phyloP scores from a whole-genome alignment of 345 rosid species.

The Heritiera littoralis region DNA sequence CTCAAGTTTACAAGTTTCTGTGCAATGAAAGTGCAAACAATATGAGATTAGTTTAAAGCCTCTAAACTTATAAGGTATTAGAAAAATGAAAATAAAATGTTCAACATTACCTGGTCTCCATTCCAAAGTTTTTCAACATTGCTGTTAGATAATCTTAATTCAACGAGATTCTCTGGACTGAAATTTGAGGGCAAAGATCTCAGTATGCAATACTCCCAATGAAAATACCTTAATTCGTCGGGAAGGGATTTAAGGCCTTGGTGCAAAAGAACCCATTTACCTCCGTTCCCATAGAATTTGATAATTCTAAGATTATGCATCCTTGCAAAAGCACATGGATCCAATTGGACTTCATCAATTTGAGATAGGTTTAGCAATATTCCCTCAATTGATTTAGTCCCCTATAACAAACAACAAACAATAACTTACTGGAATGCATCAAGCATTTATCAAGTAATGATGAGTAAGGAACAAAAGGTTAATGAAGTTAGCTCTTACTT shows the following conservation, averaged over 20 bases:
- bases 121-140: too few relatives aligned
- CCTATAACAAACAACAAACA: slow-evolving; percentile 20
- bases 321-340: slow-evolving; percentile 26
- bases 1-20: slow-evolving; percentile 35
- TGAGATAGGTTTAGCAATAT: slow-evolving; percentile 32
- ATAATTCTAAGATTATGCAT: slow-evolving; percentile 39
- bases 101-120: too few relatives aligned
- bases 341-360: slow-evolving; percentile 23
- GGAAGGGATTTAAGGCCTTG: slow-evolving; percentile 35
- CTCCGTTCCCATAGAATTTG: slow-evolving; percentile 27
- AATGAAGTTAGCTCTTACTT: slow-evolving; percentile 8
- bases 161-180: too few relatives aligned
- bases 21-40: not conserved
- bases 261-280: slow-evolving; percentile 3
- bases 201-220: slow-evolving; percentile 22
- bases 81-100: too few relatives aligned
- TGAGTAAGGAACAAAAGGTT: not conserved
- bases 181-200: too few relatives aligned
- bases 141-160: too few relatives aligned
- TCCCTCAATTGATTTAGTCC: slow-evolving; percentile 31
- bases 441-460: too few relatives aligned
- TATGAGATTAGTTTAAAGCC: not conserved
- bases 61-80: not conserved
- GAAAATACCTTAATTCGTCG: slow-evolving; percentile 30
- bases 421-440: too few relatives aligned